Conservation (phyloP, 148 eudicot genomes). For the Hydrangea macrophylla region DNA sequence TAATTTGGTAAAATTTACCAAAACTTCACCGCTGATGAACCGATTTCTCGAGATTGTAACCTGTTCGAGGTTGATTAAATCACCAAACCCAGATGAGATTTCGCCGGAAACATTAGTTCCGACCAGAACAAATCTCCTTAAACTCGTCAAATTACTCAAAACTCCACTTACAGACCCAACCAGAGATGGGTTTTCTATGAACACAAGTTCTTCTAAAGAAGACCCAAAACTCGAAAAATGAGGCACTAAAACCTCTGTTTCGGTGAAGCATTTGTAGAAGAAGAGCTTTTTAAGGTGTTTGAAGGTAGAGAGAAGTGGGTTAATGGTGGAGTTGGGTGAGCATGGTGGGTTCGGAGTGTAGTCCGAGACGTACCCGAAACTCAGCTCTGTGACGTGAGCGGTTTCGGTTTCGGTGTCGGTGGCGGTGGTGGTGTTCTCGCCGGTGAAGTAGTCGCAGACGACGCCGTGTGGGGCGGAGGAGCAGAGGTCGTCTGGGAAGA, state of each 20-base stretch:
- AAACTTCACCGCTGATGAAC: constrained; percentile 30
- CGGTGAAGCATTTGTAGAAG: constrained; percentile 74
- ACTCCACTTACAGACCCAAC: constrained; percentile 40
- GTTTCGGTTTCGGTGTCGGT: too few species aligned
- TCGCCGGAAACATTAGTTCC: constrained; percentile 59
- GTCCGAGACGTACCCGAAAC: constrained; percentile 70
- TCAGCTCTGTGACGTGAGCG: constrained; percentile 54
- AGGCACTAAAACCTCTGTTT: constrained; percentile 29
- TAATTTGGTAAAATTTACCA: constrained; percentile 27
- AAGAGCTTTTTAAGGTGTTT: constrained; percentile 56
- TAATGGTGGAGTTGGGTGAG: constrained; percentile 33
- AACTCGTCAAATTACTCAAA: constrained; percentile 27
- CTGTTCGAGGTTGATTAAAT: constrained; percentile 44
- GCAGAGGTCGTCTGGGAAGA: constrained; percentile 81
- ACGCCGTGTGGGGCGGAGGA: constrained; percentile 78
- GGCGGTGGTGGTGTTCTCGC: constrained; percentile 6
- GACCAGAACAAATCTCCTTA: constrained; percentile 55
- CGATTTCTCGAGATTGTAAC: constrained; percentile 54
- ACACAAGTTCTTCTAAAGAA: constrained; percentile 61
- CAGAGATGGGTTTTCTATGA: constrained; percentile 60
- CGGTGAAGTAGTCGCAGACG: constrained; percentile 52
- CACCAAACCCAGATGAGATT: constrained; percentile 47
- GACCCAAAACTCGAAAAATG: constrained; percentile 20
- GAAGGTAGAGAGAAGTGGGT: constrained; percentile 37
- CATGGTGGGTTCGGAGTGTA: constrained; percentile 71